Conservation (phyloP, 2,329 filamentous ascomycete genomes). For the Sporothrix mexicana region DNA sequence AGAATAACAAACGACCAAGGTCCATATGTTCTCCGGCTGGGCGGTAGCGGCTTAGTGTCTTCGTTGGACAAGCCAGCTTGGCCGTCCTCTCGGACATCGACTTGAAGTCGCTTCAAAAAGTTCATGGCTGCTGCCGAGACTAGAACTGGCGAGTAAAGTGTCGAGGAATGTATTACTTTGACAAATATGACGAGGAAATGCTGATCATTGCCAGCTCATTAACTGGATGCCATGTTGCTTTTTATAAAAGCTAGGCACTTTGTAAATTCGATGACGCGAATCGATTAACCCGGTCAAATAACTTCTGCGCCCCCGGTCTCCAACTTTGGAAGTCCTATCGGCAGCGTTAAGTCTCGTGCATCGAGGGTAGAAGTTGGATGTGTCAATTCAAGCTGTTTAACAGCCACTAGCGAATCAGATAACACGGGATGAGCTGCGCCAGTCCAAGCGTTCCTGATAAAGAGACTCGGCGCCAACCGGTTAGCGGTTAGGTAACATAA, state of each 20-base stretch:
- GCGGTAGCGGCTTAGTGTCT: conserved; percentile 43
- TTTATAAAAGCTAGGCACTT: not conserved
- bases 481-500: conserved; percentile 6
- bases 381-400: conserved; percentile 15
- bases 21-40: conserved; percentile 43
- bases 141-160: not conserved
- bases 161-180: not conserved
- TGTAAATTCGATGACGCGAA: not conserved
- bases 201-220: not conserved
- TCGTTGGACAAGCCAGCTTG: conserved; percentile 41
- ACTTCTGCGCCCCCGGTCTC: not conserved
- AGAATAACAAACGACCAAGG: conserved; percentile 45
- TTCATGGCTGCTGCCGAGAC: conserved; percentile 18
- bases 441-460: conserved; percentile 16
- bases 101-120: conserved; percentile 38
- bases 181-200: conserved; percentile 5
- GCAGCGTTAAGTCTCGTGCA: not conserved
- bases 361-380: not conserved
- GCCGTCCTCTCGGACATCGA: conserved; percentile 33
- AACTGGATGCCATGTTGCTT: conserved; percentile 10
- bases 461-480: not conserved
- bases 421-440: not conserved
- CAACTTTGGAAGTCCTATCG: conserved; percentile 11
- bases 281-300: not conserved
- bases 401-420: conserved; percentile 21